Base-by-base conservation (phyloP, 441 rosid species). In the Arabidopsis hybrid region DNA sequence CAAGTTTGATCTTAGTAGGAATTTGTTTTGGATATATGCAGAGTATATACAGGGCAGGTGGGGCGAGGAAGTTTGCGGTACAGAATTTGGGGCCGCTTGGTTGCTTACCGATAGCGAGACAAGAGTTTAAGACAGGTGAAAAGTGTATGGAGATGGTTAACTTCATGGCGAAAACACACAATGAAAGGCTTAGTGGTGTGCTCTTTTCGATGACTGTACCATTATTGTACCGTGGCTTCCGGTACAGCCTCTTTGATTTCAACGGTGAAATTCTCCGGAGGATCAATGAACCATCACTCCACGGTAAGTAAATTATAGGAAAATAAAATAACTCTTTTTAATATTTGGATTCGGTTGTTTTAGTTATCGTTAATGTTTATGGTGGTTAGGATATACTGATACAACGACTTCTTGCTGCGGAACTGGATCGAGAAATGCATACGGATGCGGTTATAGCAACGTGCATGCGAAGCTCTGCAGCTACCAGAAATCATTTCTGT, bases 351-450 rank as follows among this genome's bases (percentile, higher is more conserved):
- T 14, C 1, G 34, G 8, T 31, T 63, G 6, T 36, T 17, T 4
- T 49, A 14, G 9, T 42, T 17, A 46, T 65, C n/a, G 3, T 62
- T 26, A 5, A 2, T 7, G 51, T 4, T 38, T 51, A 8, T 59
- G 10, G 31, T 60, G 62, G 57, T 60, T 67, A 79, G 85, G 83
- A 4, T 84, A 82, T 73, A 65, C 79, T 29, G 72, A 78, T 43
- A 78, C 60, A 4, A 74, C 73, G 4, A 70, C 17, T 8, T 82
- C 78, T 3, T 82, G 88, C 32, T 84, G 87, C 1, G 82, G 83
- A 12, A 71, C 60, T 56, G 87, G 85, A 16, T 60, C 75, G 8
- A 72, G 67, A 35, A 67, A 81, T 56, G 83, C 66, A 13, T 64
- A 4, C 3, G 70, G 78, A 0, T 78, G 85, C 9, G 73, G 79